These are phyloP conservation scores for Solanum virginianum DNA, from an alignment of 257 asterid species.

Conservation along the genomic window DNA sequence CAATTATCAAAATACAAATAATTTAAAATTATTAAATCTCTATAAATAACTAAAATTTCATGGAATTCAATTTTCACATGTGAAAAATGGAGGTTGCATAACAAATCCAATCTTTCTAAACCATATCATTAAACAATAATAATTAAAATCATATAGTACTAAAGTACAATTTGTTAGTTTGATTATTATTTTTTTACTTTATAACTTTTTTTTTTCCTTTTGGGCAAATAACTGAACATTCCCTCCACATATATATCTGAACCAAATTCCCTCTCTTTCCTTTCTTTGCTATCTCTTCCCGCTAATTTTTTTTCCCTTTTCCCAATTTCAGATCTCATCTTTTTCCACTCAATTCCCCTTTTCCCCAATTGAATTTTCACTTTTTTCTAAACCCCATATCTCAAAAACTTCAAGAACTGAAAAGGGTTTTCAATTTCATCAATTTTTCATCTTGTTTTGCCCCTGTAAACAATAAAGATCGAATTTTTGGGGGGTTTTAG, in stretches of 20 bases:
- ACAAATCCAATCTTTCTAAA: background rate
- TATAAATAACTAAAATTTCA: background rate
- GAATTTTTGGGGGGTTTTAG: conserved; percentile 1
- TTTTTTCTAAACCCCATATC: background rate
- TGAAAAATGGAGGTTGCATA: background rate
- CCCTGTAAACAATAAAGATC: background rate
- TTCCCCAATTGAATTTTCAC: background rate
- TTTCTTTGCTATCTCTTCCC: conserved; percentile 30
- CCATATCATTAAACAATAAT: background rate
- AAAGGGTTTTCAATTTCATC: conserved; percentile 1
- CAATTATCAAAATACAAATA: background rate
- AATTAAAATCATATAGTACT: background rate
- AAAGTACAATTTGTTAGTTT: background rate
- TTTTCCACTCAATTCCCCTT: background rate
- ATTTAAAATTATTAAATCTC: background rate
- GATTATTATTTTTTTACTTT: background rate
- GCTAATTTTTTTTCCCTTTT: conserved; percentile 21
- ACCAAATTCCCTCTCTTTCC: conserved; percentile 64
- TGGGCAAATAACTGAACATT: conserved; percentile 12
- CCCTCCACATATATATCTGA: conserved; percentile 97
- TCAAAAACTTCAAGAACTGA: background rate
- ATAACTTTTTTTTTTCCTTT: too few relatives aligned
- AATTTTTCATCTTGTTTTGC: background rate
- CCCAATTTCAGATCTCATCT: conserved; percentile 15
- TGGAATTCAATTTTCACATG: background rate